Base-by-base conservation (phyloP, 192 early-diverging fungal species). In the Podila minutissima region DNA sequence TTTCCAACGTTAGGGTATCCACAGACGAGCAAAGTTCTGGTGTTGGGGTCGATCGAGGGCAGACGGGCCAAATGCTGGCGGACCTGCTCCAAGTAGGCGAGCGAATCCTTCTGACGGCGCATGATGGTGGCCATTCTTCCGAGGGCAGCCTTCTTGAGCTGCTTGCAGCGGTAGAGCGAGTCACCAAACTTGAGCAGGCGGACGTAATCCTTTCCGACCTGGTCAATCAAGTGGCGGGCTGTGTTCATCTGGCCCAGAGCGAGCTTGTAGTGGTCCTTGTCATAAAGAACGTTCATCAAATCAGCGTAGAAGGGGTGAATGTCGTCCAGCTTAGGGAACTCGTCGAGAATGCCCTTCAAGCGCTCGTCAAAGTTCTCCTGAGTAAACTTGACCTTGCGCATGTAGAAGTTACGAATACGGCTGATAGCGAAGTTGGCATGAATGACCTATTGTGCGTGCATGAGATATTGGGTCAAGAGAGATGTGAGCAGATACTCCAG, bases 1-100 rank as follows among this genome's bases (percentile, higher is more conserved):
- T 98, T 99, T 77, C 98, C 98, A 31, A 99, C 98, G 83, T 99
- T 99, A n/a, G 98, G 98, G 84, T 98, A 99, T 32, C 98, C 98
- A 82, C 98, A 99, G 60, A 99, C 93, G 51, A 99, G 91, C 29
- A 99, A 88, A 26, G 98, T 99, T 62, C 98, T 92, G 48, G 98
- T 99, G 91, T 99, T 99, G 71, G 98, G 98, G 85, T 99, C 98
- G 75, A 99, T 99, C 24, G 95, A 95, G 26, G 98, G 98, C 62
- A 99, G 87, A 88, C 98, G 95, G 24, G 95, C 95, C 89, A 99
- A 88, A 86, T 99, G 98, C 90, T 99, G 97, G 72, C 98, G 91
- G 67, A 99, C 98, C 86, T 99, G 97, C 83, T 99, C 98, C 62
- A 99, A 86, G 82, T 98, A 99, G 55, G 93, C 94, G 67, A 99